Evolutionary conservation across 345 rosid species (phyloP).

Genomic region (Hirschfeldia incana): DNA sequence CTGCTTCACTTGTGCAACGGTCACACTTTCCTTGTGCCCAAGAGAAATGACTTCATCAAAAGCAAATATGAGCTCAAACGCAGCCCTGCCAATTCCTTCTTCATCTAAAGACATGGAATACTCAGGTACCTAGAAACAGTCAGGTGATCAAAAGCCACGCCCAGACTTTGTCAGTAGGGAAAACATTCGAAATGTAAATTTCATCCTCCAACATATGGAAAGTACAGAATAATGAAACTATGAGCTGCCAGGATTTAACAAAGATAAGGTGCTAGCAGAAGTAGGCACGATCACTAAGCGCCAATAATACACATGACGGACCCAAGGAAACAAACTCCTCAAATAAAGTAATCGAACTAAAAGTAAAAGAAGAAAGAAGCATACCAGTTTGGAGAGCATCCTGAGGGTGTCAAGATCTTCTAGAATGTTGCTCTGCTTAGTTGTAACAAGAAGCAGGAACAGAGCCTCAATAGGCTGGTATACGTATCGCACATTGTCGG

Average conservation of each 20-base stretch:
- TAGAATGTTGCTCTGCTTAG: constrained; percentile 95
- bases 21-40: constrained; percentile 98
- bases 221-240: not conserved
- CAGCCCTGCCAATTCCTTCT: constrained; percentile 83
- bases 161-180: not conserved
- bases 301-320: constrained; percentile 12
- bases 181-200: not conserved
- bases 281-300: not conserved
- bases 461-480: constrained; percentile 95
- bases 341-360: not conserved
- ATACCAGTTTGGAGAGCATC: constrained; percentile 93
- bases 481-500: constrained; percentile 96
- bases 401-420: constrained; percentile 95
- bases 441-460: constrained; percentile 90
- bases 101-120: constrained; percentile 82
- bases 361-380: constrained; percentile 1
- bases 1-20: constrained; percentile 94
- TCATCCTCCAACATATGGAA: not conserved
- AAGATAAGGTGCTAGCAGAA: constrained; percentile 7
- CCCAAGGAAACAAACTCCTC: not conserved
- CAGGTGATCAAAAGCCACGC: constrained; percentile 47
- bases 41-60: constrained; percentile 99
- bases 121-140: constrained; percentile 83
- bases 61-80: constrained; percentile 91
- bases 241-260: constrained; percentile 1